A percentile compares a stretch with the other conserved stretches of the same genome.
Conservation (phyloP, 2,329 filamentous ascomycete genomes). For the Biscogniauxia sp. region DNA sequence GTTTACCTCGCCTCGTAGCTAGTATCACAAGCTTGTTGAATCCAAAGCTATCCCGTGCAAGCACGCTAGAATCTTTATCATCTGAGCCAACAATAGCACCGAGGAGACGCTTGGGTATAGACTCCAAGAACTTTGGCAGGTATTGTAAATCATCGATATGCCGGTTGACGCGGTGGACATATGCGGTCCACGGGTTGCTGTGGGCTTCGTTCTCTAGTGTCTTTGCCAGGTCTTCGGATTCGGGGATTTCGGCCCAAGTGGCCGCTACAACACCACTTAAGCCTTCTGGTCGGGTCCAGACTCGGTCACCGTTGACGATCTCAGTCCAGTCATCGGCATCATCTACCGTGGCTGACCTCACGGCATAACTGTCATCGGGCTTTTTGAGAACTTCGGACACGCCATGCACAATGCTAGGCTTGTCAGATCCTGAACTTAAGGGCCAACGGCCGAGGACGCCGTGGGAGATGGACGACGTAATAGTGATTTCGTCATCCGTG, state of each 20-base stretch:
- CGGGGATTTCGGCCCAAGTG: constrained; percentile 74
- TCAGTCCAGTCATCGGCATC: constrained; percentile 75
- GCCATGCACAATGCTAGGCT: constrained; percentile 58
- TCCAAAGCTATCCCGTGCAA: constrained; percentile 75
- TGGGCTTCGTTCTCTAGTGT: constrained; percentile 85
- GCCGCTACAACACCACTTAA: constrained; percentile 78
- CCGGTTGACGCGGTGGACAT: constrained; percentile 79
- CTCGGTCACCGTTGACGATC: constrained; percentile 74
- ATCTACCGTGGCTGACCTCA: constrained; percentile 71
- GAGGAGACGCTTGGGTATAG: constrained; percentile 66
- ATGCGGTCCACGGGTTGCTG: constrained; percentile 76
- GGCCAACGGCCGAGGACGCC: constrained; percentile 75
- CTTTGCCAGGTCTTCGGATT: constrained; percentile 71
- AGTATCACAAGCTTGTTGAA: constrained; percentile 84
- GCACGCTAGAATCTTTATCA: constrained; percentile 41
- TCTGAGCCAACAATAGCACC: constrained; percentile 61
- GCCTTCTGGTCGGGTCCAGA: constrained; percentile 81
- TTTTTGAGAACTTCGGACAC: constrained; percentile 82
- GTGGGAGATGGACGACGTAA: constrained; percentile 75
- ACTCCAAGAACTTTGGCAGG: constrained; percentile 70
- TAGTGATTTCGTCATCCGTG: constrained; percentile 68
- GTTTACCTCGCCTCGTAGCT: constrained; percentile 73
- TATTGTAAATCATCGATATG: constrained; percentile 76
- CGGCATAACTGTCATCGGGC: constrained; percentile 65
- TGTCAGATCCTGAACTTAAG: constrained; percentile 44